Percentiles rank a stretch among this genome's conserved stretches.
These are phyloP conservation scores for Colletotrichum sp. DNA, from an alignment of 2,329 filamentous ascomycete genomes.

Conservation along the genomic window DNA sequence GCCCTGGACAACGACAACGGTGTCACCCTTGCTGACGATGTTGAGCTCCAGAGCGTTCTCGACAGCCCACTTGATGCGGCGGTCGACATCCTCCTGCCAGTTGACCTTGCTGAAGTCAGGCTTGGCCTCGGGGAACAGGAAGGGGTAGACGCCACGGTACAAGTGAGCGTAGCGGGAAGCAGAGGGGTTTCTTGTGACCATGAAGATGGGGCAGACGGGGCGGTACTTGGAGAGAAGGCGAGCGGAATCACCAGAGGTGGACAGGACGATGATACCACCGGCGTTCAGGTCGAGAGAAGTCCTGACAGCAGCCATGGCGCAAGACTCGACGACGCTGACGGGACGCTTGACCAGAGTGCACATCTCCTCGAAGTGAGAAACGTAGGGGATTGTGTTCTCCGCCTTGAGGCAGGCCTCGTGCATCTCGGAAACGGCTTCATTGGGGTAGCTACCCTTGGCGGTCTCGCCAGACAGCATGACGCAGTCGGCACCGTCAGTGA, in stretches of 20 bases:
- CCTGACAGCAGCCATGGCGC: conserved; percentile 95
- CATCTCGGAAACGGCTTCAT: conserved; percentile 95
- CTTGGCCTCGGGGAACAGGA: conserved; percentile 91
- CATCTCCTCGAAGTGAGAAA: conserved; percentile 95
- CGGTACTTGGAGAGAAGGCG: conserved; percentile 98
- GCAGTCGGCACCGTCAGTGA: conserved; percentile 97
- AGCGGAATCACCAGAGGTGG: conserved; percentile 93
- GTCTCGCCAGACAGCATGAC: conserved; percentile 99
- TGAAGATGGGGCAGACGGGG: conserved; percentile 98
- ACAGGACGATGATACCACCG: conserved; percentile 93
- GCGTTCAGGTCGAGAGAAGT: conserved; percentile 96
- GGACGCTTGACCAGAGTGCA: conserved; percentile 82
- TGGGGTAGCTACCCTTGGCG: conserved; percentile 94
- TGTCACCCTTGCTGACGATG: conserved; percentile 73
- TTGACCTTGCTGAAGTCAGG: conserved; percentile 91
- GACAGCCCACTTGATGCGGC: conserved; percentile 97
- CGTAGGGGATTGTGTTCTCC: conserved; percentile 96
- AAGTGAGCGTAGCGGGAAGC: conserved; percentile 91
- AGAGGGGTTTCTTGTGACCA: conserved; percentile 88
- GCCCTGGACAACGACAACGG: conserved; percentile 84
- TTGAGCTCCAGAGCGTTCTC: conserved; percentile 82
- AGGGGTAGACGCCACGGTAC: conserved; percentile 97
- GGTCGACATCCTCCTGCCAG: conserved; percentile 99
- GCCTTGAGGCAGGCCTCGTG: conserved; percentile 96
- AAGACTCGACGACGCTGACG: conserved; percentile 88